Conservation (phyloP, 1,284 basidiomycete genomes). For the Sanghuangporus baumii region DNA sequence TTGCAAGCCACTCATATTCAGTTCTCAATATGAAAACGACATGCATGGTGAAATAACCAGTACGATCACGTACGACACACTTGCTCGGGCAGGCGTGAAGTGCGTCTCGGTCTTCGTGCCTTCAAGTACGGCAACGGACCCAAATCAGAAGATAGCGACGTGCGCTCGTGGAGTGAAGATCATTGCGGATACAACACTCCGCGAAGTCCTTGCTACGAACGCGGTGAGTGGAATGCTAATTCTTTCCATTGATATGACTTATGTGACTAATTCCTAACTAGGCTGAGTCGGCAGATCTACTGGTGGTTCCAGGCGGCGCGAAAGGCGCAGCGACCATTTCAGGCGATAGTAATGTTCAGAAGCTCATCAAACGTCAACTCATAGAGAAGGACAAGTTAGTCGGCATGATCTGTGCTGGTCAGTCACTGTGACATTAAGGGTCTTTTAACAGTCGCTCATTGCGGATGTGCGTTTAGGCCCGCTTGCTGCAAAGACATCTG, state of each 20-base stretch:
- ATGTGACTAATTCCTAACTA: neutral
- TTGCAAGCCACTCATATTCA: neutral
- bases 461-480: conserved; percentile 41
- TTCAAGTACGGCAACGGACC: conserved; percentile 27
- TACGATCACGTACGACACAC: conserved; percentile 74
- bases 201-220: conserved; percentile 31
- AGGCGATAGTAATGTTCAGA: conserved; percentile 52
- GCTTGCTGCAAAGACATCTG: conserved; percentile 61
- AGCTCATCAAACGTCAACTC: conserved; percentile 54
- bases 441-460: neutral
- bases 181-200: conserved; percentile 54
- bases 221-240: neutral
- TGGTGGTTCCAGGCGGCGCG: conserved; percentile 78
- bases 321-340: conserved; percentile 77
- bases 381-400: conserved; percentile 56
- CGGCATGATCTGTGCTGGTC: conserved; percentile 82
- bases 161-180: conserved; percentile 74
- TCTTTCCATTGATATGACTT: neutral
- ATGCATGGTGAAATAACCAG: conserved; percentile 30
- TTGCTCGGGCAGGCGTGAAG: conserved; percentile 65
- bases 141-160: conserved; percentile 43
- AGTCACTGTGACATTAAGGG: conserved; percentile 10
- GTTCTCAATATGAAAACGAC: conserved; percentile 7
- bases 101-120: conserved; percentile 62
- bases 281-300: conserved; percentile 44